Evolutionary conservation across 768 basidiomycete genomes (phyloP).

Genomic region (Termitomyces sp.): DNA sequence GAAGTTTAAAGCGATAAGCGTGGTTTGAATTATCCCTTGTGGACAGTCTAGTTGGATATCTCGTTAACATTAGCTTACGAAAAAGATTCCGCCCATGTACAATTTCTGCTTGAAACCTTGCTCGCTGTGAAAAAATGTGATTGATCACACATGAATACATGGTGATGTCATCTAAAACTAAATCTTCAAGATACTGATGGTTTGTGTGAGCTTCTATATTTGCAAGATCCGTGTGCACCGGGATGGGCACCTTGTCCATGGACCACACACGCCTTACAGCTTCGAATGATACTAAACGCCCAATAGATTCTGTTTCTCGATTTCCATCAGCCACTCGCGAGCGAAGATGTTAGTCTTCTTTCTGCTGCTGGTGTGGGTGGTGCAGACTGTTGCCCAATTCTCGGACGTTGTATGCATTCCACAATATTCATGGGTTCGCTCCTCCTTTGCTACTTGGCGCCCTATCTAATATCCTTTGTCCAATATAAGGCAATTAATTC

Average conservation of each 20-base stretch:
- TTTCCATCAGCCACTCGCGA: conserved; percentile 2
- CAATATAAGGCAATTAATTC: conserved; percentile 33
- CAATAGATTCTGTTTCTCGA: background rate
- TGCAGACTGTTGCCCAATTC: conserved; percentile 19
- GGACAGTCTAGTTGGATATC: background rate
- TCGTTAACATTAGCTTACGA: background rate
- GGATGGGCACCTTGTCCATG: background rate
- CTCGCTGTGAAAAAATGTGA: background rate
- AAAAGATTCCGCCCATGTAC: background rate
- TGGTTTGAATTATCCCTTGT: background rate
- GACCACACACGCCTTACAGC: background rate
- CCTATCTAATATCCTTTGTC: background rate
- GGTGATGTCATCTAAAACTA: background rate
- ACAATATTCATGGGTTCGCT: conserved; percentile 31
- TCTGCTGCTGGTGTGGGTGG: background rate
- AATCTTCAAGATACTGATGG: no score
- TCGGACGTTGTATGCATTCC: conserved; percentile 34
- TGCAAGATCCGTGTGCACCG: background rate
- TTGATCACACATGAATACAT: background rate
- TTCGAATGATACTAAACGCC: background rate
- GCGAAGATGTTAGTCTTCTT: background rate
- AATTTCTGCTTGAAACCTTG: background rate
- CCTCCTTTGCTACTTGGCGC: background rate
- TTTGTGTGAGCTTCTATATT: background rate
- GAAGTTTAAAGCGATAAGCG: conserved; percentile 17